A percentile compares a stretch with the other conserved stretches of the same genome.
Evolutionary conservation across 139 green algal species (phyloP).

Genomic region (Chlamydomonas asymmetrica): DNA sequence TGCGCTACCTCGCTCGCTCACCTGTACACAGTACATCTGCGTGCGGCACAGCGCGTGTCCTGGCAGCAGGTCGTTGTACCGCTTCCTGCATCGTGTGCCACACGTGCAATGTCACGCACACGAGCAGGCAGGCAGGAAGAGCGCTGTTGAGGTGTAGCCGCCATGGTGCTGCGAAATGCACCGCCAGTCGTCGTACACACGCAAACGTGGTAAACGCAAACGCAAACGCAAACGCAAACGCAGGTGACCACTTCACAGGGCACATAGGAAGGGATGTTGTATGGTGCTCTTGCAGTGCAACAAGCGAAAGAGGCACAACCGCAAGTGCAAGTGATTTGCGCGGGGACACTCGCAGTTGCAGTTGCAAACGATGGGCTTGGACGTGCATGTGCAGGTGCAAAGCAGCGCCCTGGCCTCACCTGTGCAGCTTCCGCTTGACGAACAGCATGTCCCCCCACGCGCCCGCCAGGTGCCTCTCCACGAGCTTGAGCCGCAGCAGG

Average conservation of each 20-base stretch:
- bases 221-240: too few species aligned
- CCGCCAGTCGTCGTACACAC: too few species aligned
- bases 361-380: background rate
- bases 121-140: too few species aligned
- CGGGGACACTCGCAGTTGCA: background rate
- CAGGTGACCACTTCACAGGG: too few species aligned
- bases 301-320: background rate
- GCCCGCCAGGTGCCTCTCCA: constrained; percentile 75
- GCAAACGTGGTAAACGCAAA: too few species aligned
- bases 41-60: constrained; percentile 61
- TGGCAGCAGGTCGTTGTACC: constrained; percentile 35
- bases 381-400: background rate
- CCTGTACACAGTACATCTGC: constrained; percentile 15
- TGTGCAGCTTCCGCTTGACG: constrained; percentile 42
- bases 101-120: too few species aligned
- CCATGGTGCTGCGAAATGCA: too few species aligned
- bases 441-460: constrained; percentile 65
- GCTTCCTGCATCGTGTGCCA: too few species aligned
- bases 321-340: background rate
- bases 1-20: constrained; percentile 63
- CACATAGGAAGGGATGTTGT: too few species aligned
- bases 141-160: too few species aligned
- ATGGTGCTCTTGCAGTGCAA: background rate
- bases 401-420: background rate
- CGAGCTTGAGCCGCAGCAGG: constrained; percentile 81